These are phyloP conservation scores for Pleurotus sapidus DNA, from an alignment of 768 basidiomycete species.

Conservation along the genomic window DNA sequence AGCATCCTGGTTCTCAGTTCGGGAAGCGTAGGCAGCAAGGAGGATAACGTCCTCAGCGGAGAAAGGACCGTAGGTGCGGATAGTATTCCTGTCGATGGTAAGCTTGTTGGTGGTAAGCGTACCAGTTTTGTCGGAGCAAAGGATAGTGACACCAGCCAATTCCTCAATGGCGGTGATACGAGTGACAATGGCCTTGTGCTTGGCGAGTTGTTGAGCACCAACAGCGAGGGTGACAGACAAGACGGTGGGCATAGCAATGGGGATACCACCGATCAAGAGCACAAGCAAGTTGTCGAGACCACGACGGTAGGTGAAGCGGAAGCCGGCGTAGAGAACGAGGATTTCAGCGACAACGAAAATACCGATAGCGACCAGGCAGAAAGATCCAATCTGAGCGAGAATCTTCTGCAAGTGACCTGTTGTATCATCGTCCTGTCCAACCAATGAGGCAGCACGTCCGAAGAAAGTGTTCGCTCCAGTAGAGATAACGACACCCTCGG, in stretches of 20 bases:
- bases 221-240: slow-evolving; percentile 97
- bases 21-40: slow-evolving; percentile 92
- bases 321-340: slow-evolving; percentile 88
- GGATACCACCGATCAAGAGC: slow-evolving; percentile 99
- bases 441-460: slow-evolving; percentile 96
- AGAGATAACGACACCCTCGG: slow-evolving; percentile 97
- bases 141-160: slow-evolving; percentile 95
- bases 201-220: slow-evolving; percentile 97
- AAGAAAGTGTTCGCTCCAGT: slow-evolving; percentile 99
- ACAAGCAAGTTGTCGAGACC: slow-evolving; percentile 98
- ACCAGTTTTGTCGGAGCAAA: slow-evolving; percentile 99
- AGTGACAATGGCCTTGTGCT: slow-evolving; percentile 99
- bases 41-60: slow-evolving; percentile 89
- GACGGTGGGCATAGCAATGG: slow-evolving; percentile 99
- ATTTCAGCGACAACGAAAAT: slow-evolving; percentile 96
- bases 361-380: slow-evolving; percentile 95
- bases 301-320: slow-evolving; percentile 86
- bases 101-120: slow-evolving; percentile 99
- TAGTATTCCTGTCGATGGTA: slow-evolving; percentile 90
- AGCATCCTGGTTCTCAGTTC: slow-evolving; percentile 98
- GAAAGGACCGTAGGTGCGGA: slow-evolving; percentile 89
- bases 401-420: slow-evolving; percentile 99
- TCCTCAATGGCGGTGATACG: slow-evolving; percentile 99
- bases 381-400: slow-evolving; percentile 95
- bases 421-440: slow-evolving; percentile 96